Percentiles rank a stretch among this genome's conserved stretches.
Conservation (phyloP, 2,329 filamentous ascomycete genomes). For the Colletotrichum theobromicola region DNA sequence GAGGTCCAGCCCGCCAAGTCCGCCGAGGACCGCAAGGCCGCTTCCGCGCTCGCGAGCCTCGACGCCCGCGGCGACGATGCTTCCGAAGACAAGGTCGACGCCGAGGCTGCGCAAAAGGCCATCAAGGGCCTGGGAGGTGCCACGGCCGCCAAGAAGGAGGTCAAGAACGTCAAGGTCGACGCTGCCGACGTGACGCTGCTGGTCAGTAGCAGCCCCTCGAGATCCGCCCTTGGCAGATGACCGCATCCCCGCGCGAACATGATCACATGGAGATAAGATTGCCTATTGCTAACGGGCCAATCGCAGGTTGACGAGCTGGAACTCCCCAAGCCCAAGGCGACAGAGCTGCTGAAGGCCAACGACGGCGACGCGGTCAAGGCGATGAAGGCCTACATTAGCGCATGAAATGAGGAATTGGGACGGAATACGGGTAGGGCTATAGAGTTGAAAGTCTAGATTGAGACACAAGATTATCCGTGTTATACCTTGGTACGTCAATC, state of each 20-base stretch:
- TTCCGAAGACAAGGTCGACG: constrained; percentile 58
- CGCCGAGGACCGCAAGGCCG: constrained; percentile 79
- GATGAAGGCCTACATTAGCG: constrained; percentile 60
- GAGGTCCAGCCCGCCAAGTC: constrained; percentile 62
- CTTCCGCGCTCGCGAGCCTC: constrained; percentile 74
- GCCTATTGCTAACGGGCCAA: neutral
- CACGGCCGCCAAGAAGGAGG: constrained; percentile 42
- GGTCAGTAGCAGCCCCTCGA: constrained; percentile 46
- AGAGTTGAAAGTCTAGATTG: neutral
- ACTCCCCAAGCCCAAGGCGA: constrained; percentile 73
- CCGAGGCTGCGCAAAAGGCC: constrained; percentile 73
- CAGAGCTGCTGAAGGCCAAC: constrained; percentile 73
- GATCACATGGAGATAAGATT: neutral
- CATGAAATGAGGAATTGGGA: constrained; percentile 20
- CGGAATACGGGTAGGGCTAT: neutral
- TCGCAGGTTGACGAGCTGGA: constrained; percentile 73
- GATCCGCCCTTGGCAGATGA: neutral
- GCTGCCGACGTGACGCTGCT: constrained; percentile 72
- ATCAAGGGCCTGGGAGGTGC: constrained; percentile 65
- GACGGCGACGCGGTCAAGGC: constrained; percentile 74
- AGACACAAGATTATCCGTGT: constrained; percentile 1
- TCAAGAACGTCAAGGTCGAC: constrained; percentile 76
- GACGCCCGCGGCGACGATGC: constrained; percentile 59
- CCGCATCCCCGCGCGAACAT: neutral
- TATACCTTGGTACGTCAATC: constrained; percentile 5